A percentile compares a stretch with the other conserved stretches of the same genome.
These are phyloP conservation scores for Candida frijolesensis DNA, from an alignment of 1,139 yeast species.

Conservation along the genomic window DNA sequence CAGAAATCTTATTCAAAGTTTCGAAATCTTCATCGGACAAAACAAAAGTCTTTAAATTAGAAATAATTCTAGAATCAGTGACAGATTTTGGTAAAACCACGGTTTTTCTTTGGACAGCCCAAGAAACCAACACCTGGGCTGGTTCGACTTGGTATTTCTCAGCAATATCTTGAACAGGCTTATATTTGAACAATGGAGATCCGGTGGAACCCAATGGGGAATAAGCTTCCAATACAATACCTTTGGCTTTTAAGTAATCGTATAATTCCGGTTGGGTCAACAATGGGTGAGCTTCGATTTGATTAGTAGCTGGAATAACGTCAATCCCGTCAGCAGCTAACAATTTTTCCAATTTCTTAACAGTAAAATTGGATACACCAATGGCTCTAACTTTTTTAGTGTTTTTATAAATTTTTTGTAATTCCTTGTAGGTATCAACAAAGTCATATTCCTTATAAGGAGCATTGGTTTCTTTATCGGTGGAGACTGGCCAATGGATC, in stretches of 20 bases:
- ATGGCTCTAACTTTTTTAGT: constrained; percentile 60
- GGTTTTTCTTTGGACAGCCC: constrained; percentile 55
- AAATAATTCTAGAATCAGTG: constrained; percentile 34
- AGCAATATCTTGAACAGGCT: constrained; percentile 43
- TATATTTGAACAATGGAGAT: constrained; percentile 53
- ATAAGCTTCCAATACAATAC: constrained; percentile 55
- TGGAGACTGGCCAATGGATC: constrained; percentile 84
- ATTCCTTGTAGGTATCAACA: constrained; percentile 67
- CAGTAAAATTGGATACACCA: constrained; percentile 64
- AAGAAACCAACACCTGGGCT: constrained; percentile 52
- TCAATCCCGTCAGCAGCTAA: constrained; percentile 47
- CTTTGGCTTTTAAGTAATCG: constrained; percentile 43
- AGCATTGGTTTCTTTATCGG: constrained; percentile 30
- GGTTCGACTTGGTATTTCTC: constrained; percentile 44
- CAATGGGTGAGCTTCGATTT: constrained; percentile 62
- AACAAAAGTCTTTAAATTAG: constrained; percentile 33
- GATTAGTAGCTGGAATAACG: constrained; percentile 53
- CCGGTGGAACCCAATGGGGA: constrained; percentile 62
- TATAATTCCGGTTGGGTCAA: constrained; percentile 54
- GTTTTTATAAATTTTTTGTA: constrained; percentile 59
- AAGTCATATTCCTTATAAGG: constrained; percentile 51
- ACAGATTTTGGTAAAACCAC: constrained; percentile 59
- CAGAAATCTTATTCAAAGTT: constrained; percentile 31
- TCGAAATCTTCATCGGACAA: constrained; percentile 37
- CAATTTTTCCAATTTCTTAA: constrained; percentile 45